Evolutionary conservation across 2,329 filamentous ascomycete species (phyloP).

Genomic region (Bretziella fagacearum): DNA sequence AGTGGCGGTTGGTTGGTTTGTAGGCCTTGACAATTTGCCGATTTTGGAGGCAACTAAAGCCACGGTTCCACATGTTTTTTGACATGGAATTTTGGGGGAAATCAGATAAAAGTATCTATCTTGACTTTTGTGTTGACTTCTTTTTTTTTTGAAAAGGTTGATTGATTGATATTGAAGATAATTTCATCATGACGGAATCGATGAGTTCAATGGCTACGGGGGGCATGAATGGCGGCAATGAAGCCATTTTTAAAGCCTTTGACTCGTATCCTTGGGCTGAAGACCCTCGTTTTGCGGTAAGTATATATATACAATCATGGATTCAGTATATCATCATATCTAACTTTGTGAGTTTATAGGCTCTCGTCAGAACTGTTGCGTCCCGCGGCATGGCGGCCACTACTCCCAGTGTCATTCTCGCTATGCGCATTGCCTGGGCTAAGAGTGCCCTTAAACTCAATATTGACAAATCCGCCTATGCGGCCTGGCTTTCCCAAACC

Average conservation of each 20-base stretch:
- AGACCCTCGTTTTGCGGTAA: constrained; percentile 51
- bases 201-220: neutral
- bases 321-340: no score
- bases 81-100: no score
- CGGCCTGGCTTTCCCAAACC: constrained; percentile 37
- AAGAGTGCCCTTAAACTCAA: constrained; percentile 30
- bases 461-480: constrained; percentile 53
- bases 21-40: neutral
- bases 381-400: constrained; percentile 40
- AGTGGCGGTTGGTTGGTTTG: neutral
- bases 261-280: constrained; percentile 50
- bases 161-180: no score
- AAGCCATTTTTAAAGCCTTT: constrained; percentile 40
- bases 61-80: no score
- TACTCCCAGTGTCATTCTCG: constrained; percentile 6
- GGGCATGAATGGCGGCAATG: constrained; percentile 9
- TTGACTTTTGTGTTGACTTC: neutral
- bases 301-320: constrained; percentile 4
- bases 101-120: neutral
- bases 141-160: neutral
- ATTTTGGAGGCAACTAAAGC: no score
- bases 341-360: constrained; percentile 4
- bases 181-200: constrained; percentile 16
- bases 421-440: constrained; percentile 51
- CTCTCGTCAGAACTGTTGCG: constrained; percentile 24